phyloP scores from a whole-genome alignment of 148 eudicot genomes.

The Euryodendron excelsum region DNA sequence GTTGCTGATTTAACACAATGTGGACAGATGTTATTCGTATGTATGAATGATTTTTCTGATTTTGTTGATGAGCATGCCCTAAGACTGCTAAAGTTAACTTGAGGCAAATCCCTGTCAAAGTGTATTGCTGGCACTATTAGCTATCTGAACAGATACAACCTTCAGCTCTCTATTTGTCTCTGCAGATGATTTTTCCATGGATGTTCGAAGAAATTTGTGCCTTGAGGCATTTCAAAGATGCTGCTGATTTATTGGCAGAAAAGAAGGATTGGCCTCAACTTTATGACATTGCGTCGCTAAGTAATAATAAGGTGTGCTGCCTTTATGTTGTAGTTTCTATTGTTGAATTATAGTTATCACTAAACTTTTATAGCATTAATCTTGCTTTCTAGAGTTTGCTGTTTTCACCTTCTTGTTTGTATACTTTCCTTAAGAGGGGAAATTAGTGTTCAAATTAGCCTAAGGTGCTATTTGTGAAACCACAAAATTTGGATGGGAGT shows the following conservation, averaged over 20 bases:
- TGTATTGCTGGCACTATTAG: not conserved
- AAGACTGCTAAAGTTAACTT: not conserved
- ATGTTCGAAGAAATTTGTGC: slow-evolving; percentile 82
- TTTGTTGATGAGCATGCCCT: slow-evolving; percentile 3
- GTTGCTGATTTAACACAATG: not conserved
- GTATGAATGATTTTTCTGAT: not conserved
- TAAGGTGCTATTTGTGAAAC: too few relatives aligned
- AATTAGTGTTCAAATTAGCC: not conserved
- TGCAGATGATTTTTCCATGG: slow-evolving; percentile 97
- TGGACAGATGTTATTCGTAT: not conserved
- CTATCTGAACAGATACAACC: not conserved
- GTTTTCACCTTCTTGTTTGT: not conserved
- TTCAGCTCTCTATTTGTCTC: not conserved
- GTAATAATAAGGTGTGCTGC: slow-evolving; percentile 60
- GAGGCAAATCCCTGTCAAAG: not conserved
- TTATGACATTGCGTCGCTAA: slow-evolving; percentile 53
- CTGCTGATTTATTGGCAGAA: slow-evolving; percentile 63
- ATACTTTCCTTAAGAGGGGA: not conserved
- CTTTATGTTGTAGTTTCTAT: slow-evolving; percentile 1
- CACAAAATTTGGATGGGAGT: too few relatives aligned
- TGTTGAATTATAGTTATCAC: not conserved
- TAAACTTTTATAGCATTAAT: not conserved
- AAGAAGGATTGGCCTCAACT: slow-evolving; percentile 87
- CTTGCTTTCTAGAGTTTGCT: not conserved
- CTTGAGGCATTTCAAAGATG: slow-evolving; percentile 70